Base-by-base conservation (phyloP, 176 grass and related monocot species). In the Neostapfia colusana region DNA sequence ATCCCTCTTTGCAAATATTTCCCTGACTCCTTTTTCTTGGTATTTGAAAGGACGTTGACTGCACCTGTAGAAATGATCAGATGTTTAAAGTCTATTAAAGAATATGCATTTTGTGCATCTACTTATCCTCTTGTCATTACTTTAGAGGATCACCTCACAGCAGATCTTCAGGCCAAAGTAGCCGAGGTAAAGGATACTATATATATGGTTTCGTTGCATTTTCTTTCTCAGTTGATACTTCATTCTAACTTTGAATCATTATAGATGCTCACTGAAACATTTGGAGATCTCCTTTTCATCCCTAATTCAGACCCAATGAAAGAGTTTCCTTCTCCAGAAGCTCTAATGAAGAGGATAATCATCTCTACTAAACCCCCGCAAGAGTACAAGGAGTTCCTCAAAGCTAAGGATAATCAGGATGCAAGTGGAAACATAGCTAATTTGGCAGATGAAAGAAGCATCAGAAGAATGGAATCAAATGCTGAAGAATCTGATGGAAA, bases 331-430 rank as follows among this genome's bases (percentile, higher is more conserved):
- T 98, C 95, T 87, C 95, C 95, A 63, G 82, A 92, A 82, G 49
- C 82, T 88, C 82, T 98, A 51, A 91, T 92, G 80, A 82, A 67
- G 18, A 88, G 41, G 35, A 88, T 98, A 83, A 98, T 98, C 46
- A 93, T 98, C 77, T 98, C 95, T 35, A 98, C 95, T 54, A 98
- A 98, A 82, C 91, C 95, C 27, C 95, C 95, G 74, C 85, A 93
- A 86, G 88, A 98, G 51, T 92, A 86, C 64, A 86, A 93, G 67
- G 79, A 98, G 37, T 93, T 86, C 75, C 87, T 97, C 38, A 85
- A 93, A 82, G 65, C 65, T 37, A 85, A 88, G 76, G 83, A 72
- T 69, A 56, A 59, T 59, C 83, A 82, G 27, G 64, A 56, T 5
- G 64, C 26, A 0, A 42, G 2, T 74, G 77, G 15, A 10, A 57